Evolutionary conservation across 768 basidiomycete genomes (phyloP).

Genomic region (Amanita polypyramis): DNA sequence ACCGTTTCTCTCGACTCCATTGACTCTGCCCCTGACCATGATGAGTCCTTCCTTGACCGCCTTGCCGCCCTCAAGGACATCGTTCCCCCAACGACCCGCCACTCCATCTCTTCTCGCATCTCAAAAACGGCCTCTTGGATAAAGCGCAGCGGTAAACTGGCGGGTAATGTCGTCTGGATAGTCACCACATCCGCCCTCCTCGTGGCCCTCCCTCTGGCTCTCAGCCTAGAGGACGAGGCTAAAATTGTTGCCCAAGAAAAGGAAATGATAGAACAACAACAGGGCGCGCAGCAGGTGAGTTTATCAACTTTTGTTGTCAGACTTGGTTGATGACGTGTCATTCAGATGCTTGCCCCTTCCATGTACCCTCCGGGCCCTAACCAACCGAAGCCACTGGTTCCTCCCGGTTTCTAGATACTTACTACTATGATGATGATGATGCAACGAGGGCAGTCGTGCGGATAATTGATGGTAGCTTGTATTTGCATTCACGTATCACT

Average conservation of each 20-base stretch:
- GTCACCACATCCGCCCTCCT: conserved; percentile 90
- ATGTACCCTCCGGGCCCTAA: conserved; percentile 34
- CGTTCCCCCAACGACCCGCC: conserved; percentile 83
- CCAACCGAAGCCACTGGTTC: conserved; percentile 56
- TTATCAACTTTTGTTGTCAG: conserved; percentile 9
- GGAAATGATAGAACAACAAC: conserved; percentile 88
- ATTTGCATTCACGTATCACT: background rate
- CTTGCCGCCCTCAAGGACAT: conserved; percentile 91
- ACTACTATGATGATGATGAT: background rate
- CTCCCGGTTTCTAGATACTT: conserved; percentile 69
- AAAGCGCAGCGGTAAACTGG: conserved; percentile 56
- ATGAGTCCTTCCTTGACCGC: conserved; percentile 85
- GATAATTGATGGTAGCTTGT: background rate
- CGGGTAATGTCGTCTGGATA: conserved; percentile 90
- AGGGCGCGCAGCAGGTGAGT: conserved; percentile 82
- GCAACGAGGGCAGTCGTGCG: background rate
- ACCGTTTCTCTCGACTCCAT: conserved; percentile 73
- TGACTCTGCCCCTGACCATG: conserved; percentile 55
- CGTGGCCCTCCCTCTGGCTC: conserved; percentile 86
- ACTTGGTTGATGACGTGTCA: conserved; percentile 10
- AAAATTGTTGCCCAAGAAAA: conserved; percentile 91
- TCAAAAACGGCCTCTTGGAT: conserved; percentile 52
- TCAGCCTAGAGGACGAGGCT: conserved; percentile 93
- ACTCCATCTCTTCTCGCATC: conserved; percentile 53
- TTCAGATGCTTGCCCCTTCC: conserved; percentile 67